A percentile compares a stretch with the other conserved stretches of the same genome.
phyloP scores from a whole-genome alignment of 2,329 filamentous ascomycete species.

The Rasamsonia emersonii region DNA sequence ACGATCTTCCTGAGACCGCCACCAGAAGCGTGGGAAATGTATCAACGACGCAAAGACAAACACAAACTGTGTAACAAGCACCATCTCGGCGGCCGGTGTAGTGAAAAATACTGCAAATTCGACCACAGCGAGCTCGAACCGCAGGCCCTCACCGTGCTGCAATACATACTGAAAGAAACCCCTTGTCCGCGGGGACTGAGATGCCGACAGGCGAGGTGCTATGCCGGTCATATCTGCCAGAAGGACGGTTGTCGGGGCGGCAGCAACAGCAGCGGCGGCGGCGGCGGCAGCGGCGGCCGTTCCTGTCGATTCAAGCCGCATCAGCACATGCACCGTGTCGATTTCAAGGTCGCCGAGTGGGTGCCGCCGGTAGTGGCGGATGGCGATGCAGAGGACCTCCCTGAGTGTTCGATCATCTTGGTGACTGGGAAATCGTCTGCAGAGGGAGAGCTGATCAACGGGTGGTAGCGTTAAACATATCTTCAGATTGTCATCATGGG shows the following conservation, averaged over 20 bases:
- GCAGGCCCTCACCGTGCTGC: conserved; percentile 32
- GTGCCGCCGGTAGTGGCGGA: too few species aligned
- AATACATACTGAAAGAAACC: conserved; percentile 36
- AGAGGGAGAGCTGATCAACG: too few species aligned
- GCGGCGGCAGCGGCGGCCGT: too few species aligned
- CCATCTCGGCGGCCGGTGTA: conserved; percentile 37
- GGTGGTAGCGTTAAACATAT: too few species aligned
- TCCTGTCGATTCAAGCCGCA: too few species aligned
- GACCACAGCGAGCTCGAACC: conserved; percentile 39
- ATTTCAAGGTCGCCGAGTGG: too few species aligned
- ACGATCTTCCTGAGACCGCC: conserved; percentile 29
- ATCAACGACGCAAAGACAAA: conserved; percentile 27
- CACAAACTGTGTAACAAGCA: conserved; percentile 44
- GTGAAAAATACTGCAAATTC: conserved; percentile 30
- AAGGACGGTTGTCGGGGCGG: conserved; percentile 23
- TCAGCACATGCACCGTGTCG: too few species aligned
- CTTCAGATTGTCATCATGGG: too few species aligned
- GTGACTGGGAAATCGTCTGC: too few species aligned
- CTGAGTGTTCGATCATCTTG: too few species aligned
- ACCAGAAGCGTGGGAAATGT: conserved; percentile 29
- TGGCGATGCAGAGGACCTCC: too few species aligned
- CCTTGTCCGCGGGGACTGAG: conserved; percentile 33
- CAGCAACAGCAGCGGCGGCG: too few species aligned
- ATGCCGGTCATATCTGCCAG: conserved; percentile 37
- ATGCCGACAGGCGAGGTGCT: conserved; percentile 38